These are phyloP conservation scores for Cladosporium sp. DNA, from an alignment of 2,329 filamentous ascomycete genomes.

Conservation along the genomic window DNA sequence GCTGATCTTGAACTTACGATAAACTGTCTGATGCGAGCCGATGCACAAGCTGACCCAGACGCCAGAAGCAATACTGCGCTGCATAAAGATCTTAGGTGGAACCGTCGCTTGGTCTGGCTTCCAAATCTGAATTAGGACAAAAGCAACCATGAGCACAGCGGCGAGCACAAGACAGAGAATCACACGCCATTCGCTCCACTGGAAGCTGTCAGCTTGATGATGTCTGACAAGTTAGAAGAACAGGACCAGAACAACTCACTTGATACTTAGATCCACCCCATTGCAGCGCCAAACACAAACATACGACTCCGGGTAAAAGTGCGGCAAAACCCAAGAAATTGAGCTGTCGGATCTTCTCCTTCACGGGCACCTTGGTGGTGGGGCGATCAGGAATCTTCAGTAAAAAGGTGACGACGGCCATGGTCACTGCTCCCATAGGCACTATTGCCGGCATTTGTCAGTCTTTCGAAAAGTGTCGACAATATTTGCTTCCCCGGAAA, in stretches of 20 bases:
- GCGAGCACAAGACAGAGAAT: conserved; percentile 49
- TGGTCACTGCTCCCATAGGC: background rate
- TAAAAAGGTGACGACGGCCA: background rate
- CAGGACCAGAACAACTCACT: background rate
- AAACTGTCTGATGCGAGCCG: background rate
- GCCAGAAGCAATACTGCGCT: background rate
- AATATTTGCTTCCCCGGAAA: background rate
- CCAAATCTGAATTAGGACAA: conserved; percentile 46
- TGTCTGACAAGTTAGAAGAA: background rate
- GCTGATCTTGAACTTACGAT: background rate
- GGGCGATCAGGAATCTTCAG: background rate
- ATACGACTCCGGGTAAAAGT: conserved; percentile 41
- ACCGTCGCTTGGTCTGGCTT: conserved; percentile 45
- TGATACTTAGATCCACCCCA: conserved; percentile 40
- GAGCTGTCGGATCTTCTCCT: background rate
- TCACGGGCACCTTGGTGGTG: background rate
- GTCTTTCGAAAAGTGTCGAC: background rate
- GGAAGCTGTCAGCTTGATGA: background rate
- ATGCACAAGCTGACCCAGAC: background rate
- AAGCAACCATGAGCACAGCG: conserved; percentile 41
- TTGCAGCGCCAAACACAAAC: conserved; percentile 42
- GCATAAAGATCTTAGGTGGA: conserved; percentile 30
- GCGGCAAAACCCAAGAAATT: conserved; percentile 40
- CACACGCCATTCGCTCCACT: conserved; percentile 46
- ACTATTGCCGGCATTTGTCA: background rate